phyloP scores from a whole-genome alignment of 129 eudicot species.

The Heracleum sosnowskyi region DNA sequence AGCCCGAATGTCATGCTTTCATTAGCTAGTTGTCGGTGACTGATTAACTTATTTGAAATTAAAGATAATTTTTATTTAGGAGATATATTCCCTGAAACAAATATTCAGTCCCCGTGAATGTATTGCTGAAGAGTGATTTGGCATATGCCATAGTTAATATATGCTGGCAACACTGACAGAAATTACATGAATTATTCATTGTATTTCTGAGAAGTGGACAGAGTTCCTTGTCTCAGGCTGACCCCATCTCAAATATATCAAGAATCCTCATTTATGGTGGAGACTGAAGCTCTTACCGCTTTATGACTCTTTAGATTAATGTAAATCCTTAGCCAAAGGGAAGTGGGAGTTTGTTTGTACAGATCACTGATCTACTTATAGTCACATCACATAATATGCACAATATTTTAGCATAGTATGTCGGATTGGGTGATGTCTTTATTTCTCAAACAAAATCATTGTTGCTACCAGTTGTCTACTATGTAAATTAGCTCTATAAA shows the following conservation, averaged over 20 bases:
- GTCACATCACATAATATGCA: neutral
- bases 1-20: neutral
- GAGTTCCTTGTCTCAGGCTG: neutral
- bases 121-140: neutral
- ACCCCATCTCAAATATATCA: neutral
- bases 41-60: neutral
- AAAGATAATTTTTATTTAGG: neutral
- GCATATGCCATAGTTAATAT: neutral
- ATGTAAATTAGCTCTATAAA: no score
- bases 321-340: neutral
- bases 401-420: no score
- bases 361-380: neutral
- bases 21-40: neutral
- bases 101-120: neutral
- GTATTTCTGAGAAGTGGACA: neutral
- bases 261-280: neutral
- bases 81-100: no score
- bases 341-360: neutral
- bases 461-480: no score
- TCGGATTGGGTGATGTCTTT: no score
- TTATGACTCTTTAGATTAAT: neutral
- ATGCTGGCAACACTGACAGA: neutral
- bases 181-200: neutral
- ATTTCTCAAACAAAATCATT: no score
- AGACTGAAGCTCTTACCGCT: neutral